Conservation (phyloP, 257 asterid species). For the Primulina tabacum region DNA sequence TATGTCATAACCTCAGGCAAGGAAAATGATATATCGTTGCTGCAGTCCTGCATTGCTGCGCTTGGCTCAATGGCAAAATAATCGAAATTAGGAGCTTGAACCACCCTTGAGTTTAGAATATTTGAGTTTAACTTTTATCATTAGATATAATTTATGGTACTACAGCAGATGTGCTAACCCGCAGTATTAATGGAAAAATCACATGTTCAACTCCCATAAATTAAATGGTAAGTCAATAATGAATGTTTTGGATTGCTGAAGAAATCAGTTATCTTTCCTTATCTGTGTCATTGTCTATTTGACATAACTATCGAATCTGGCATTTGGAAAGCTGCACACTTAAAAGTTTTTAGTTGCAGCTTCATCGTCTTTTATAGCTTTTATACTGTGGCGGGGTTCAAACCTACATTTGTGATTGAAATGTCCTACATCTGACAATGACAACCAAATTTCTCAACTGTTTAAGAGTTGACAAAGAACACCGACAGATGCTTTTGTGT, state of each 20-base stretch:
- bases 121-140: not conserved
- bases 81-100: not conserved
- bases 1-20: not conserved
- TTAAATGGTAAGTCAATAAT: not conserved
- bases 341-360: not conserved
- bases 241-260: not conserved
- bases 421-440: not conserved
- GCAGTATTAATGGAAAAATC: too few species aligned
- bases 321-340: not conserved
- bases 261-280: not conserved
- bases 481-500: not conserved
- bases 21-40: not conserved
- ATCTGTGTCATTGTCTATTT: not conserved
- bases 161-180: too few species aligned
- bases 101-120: not conserved
- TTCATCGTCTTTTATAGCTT: not conserved
- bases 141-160: not conserved
- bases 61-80: not conserved
- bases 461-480: slow-evolving; percentile 2
- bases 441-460: not conserved
- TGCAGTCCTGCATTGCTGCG: not conserved
- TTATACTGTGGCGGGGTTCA: not conserved
- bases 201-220: not conserved
- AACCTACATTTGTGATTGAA: not conserved
- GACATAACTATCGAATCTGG: not conserved